These are phyloP conservation scores for Boletus rufocinnamomeus DNA, from an alignment of 768 basidiomycete genomes.

Conservation along the genomic window DNA sequence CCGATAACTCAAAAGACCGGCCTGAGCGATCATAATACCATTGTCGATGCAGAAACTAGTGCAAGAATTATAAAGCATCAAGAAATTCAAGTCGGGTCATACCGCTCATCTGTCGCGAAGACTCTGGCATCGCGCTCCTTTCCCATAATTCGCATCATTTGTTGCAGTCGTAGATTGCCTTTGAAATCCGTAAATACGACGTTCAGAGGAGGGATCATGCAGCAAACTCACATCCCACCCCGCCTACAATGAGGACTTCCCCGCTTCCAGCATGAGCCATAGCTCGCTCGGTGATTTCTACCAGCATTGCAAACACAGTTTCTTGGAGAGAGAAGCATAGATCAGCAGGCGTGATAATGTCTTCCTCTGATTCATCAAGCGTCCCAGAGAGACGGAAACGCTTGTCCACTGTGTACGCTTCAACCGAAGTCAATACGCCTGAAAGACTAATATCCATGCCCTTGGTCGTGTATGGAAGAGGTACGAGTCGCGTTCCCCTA, in stretches of 20 bases:
- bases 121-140: constrained; percentile 83
- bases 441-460: constrained; percentile 98
- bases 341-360: constrained; percentile 92
- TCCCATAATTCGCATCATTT: constrained; percentile 99
- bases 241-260: constrained; percentile 96
- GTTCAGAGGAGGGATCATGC: background rate
- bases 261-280: constrained; percentile 98
- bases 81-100: constrained; percentile 20
- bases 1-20: constrained; percentile 86
- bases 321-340: constrained; percentile 97
- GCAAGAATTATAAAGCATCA: background rate
- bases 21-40: constrained; percentile 99
- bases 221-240: constrained; percentile 89
- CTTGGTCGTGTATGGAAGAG: constrained; percentile 93
- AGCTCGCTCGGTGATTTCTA: constrained; percentile 97
- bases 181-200: background rate
- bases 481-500: constrained; percentile 82
- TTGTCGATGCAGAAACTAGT: constrained; percentile 99
- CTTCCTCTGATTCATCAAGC: constrained; percentile 43
- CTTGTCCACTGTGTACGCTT: constrained; percentile 85
- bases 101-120: constrained; percentile 97
- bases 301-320: constrained; percentile 96
- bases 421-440: constrained; percentile 87
- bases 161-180: constrained; percentile 93
- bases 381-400: constrained; percentile 62